These are phyloP conservation scores for Zoysia pacifica DNA, from an alignment of 176 grass and related monocot genomes.

Conservation along the genomic window DNA sequence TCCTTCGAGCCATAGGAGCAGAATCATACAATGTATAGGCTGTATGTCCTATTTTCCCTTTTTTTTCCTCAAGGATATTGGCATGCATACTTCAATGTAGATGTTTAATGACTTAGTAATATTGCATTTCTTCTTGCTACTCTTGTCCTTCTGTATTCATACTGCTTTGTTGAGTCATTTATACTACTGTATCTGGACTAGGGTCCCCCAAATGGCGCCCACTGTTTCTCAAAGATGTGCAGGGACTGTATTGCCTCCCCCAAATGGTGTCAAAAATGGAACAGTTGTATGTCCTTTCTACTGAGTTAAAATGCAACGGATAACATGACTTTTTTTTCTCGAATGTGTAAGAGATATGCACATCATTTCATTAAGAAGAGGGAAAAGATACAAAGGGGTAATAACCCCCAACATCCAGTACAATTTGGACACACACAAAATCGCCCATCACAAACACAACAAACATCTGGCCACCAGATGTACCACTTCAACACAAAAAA, in stretches of 20 bases:
- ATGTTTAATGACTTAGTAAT: background rate
- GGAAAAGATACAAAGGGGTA: too few relatives aligned
- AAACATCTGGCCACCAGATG: too few relatives aligned
- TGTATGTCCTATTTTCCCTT: background rate
- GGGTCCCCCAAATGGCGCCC: constrained; percentile 82
- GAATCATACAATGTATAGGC: background rate
- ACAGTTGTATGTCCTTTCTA: constrained; percentile 57
- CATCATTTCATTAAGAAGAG: too few relatives aligned
- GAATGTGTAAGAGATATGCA: too few relatives aligned
- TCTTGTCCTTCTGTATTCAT: constrained; percentile 26
- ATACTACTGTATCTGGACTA: constrained; percentile 67
- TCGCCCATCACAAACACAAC: too few relatives aligned
- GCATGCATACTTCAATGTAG: background rate
- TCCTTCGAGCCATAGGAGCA: background rate
- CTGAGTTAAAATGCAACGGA: constrained; percentile 21
- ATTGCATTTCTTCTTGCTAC: background rate
- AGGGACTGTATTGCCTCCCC: constrained; percentile 82
- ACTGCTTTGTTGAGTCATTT: constrained; percentile 12
- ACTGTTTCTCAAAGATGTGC: constrained; percentile 70
- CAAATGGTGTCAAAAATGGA: constrained; percentile 61
- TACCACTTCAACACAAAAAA: too few relatives aligned
- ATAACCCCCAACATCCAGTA: too few relatives aligned
- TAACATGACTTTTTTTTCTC: background rate
- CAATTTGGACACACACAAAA: too few relatives aligned
- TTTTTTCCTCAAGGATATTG: too few relatives aligned